Evolutionary conservation across 805 yeast genomes (phyloP).

Genomic region (Kodamaea restingae): DNA sequence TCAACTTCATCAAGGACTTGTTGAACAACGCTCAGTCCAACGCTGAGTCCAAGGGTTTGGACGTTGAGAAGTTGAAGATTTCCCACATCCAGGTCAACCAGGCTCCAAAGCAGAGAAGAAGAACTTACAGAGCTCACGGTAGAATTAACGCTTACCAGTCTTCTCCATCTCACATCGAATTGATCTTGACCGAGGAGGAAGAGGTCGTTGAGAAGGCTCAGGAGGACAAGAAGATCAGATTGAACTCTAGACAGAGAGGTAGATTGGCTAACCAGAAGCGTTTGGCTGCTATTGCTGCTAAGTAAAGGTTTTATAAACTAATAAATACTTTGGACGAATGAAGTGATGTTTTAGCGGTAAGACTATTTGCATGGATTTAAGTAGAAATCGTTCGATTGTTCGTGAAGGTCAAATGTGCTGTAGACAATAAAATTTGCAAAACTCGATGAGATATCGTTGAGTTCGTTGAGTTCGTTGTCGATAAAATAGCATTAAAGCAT

Average conservation of each 20-base stretch:
- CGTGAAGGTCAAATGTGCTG: no score
- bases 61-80: constrained; percentile 86
- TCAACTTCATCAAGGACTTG: constrained; percentile 90
- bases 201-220: constrained; percentile 91
- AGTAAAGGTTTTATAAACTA: constrained; percentile 11
- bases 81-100: constrained; percentile 99
- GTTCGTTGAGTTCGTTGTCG: no score
- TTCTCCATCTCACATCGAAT: constrained; percentile 98
- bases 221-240: constrained; percentile 64
- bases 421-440: no score
- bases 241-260: constrained; percentile 88
- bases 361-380: neutral
- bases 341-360: neutral
- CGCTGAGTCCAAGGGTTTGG: constrained; percentile 99
- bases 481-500: no score
- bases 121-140: constrained; percentile 99
- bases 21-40: constrained; percentile 97
- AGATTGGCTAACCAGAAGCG: constrained; percentile 87
- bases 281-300: constrained; percentile 52
- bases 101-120: constrained; percentile 99
- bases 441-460: no score
- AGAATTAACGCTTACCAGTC: constrained; percentile 99
- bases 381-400: no score
- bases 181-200: constrained; percentile 90
- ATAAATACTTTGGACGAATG: constrained; percentile 7